Conservation (phyloP, 352 stramenopile species). For the Pythium utonaiense region DNA sequence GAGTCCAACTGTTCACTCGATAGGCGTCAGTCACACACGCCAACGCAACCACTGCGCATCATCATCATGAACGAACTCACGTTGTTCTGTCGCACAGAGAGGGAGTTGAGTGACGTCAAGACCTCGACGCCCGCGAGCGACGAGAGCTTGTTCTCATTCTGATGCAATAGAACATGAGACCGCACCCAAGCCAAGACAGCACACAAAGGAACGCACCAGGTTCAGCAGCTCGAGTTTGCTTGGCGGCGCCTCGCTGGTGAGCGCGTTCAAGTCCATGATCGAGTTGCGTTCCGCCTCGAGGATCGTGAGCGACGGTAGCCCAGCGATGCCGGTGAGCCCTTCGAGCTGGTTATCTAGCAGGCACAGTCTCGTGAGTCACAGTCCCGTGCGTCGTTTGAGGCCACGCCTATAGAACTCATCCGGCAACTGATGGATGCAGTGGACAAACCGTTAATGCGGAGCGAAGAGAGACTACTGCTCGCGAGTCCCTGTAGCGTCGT, state of each 20-base stretch:
- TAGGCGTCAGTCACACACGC: no score
- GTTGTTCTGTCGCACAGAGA: constrained; percentile 62
- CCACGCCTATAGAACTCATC: no score
- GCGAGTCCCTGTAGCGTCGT: constrained; percentile 45
- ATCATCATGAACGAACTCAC: no score
- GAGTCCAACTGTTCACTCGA: constrained; percentile 69
- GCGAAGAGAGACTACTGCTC: constrained; percentile 40
- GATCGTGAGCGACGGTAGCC: constrained; percentile 39
- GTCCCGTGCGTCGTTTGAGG: no score
- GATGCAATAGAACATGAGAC: no score
- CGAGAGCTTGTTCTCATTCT: constrained; percentile 74
- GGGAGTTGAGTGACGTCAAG: constrained; percentile 34
- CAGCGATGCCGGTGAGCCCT: constrained; percentile 41
- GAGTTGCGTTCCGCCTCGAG: constrained; percentile 57
- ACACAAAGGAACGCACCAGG: constrained; percentile 46
- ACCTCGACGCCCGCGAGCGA: constrained; percentile 51
- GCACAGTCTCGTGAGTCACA: neutral
- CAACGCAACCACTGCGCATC: no score
- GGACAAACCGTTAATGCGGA: constrained; percentile 57
- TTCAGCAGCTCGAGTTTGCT: constrained; percentile 49
- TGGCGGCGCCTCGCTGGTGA: constrained; percentile 29
- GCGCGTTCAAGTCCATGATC: constrained; percentile 40
- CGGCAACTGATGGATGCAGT: no score
- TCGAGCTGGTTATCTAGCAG: constrained; percentile 41
- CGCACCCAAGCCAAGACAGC: no score